Conservation (phyloP, 352 stramenopile species). For the Elongisporangium undulatum region DNA sequence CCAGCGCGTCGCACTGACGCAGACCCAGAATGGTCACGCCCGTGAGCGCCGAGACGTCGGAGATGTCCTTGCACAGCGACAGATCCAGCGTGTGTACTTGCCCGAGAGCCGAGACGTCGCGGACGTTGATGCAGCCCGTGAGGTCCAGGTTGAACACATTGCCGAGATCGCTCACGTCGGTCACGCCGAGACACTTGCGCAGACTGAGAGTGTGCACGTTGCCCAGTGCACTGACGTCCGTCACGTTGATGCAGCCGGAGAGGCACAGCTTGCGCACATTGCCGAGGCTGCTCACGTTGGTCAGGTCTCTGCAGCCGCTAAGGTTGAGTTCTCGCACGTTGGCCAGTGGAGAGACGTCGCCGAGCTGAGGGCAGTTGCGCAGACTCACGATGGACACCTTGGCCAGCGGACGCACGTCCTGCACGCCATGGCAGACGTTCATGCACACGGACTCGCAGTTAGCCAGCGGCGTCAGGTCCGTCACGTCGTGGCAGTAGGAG, state of each 20-base stretch:
- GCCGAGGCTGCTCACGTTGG: conserved; percentile 35
- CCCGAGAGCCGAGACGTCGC: conserved; percentile 40
- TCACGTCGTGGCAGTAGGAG: conserved; percentile 63
- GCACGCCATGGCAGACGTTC: conserved; percentile 53
- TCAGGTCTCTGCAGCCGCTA: conserved; percentile 38
- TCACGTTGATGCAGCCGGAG: conserved; percentile 55
- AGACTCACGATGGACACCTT: conserved; percentile 42
- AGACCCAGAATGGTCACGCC: conserved; percentile 36
- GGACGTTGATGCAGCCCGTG: conserved; percentile 48
- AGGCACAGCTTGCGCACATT: conserved; percentile 42
- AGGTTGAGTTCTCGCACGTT: conserved; percentile 56
- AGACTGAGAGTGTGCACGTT: conserved; percentile 44
- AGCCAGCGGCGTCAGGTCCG: conserved; percentile 36
- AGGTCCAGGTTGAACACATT: conserved; percentile 48
- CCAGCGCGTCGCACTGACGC: conserved; percentile 44
- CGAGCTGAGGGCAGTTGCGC: conserved; percentile 51
- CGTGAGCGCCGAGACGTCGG: conserved; percentile 40
- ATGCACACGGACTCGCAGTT: conserved; percentile 47
- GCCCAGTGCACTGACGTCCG: conserved; percentile 42
- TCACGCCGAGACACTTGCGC: conserved; percentile 35
- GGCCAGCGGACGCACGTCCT: conserved; percentile 36
- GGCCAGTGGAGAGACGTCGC: conserved; percentile 35
- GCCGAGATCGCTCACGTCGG: conserved; percentile 32
- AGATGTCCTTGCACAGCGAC: conserved; percentile 42
- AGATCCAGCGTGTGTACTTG: conserved; percentile 49